Evolutionary conservation across 441 rosid genomes (phyloP).

Genomic region (Aleurites moluccanus): DNA sequence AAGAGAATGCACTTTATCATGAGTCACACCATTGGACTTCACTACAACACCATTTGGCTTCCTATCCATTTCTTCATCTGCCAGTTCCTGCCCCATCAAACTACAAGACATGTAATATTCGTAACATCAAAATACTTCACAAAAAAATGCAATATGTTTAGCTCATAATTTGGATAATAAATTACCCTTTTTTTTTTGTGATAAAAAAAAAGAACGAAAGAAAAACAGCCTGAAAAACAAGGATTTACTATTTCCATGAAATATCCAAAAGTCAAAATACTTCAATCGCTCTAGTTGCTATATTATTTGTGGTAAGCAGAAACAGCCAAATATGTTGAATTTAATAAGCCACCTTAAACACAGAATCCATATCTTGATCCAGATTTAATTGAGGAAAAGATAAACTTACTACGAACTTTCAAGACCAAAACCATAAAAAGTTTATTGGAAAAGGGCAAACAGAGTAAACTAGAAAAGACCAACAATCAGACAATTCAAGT

Average conservation of each 20-base stretch:
- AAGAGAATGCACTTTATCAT: constrained; percentile 43
- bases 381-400: background rate
- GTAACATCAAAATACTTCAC: constrained; percentile 19
- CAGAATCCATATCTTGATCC: background rate
- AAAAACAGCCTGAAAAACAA: background rate
- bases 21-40: constrained; percentile 37
- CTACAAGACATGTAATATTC: constrained; percentile 37
- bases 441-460: background rate
- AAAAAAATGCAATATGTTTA: constrained; percentile 6
- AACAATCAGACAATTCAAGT: background rate
- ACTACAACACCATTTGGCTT: constrained; percentile 44
- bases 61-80: constrained; percentile 57
- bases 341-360: constrained; percentile 5
- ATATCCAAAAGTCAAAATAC: background rate
- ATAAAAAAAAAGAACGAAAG: background rate
- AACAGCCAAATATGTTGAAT: constrained; percentile 9
- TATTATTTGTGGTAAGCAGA: constrained; percentile 3
- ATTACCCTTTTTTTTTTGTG: background rate
- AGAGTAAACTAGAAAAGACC: background rate
- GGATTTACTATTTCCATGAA: background rate
- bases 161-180: background rate
- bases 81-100: constrained; percentile 78
- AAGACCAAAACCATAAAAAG: background rate
- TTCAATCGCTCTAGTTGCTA: background rate
- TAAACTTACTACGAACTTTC: background rate